Conservation (phyloP, 768 basidiomycete species). For the Boletus insuetus region DNA sequence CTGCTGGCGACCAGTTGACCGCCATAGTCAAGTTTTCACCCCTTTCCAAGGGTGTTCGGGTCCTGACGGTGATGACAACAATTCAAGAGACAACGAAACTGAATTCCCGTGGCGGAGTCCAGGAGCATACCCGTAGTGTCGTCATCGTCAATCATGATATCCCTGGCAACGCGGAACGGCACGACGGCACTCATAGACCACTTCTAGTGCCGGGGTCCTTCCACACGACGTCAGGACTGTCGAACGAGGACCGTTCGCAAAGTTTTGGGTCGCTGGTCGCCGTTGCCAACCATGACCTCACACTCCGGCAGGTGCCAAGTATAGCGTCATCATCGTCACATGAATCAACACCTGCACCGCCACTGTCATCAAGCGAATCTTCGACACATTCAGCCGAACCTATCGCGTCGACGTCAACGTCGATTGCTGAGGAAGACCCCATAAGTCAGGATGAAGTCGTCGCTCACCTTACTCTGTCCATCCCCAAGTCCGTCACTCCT, state of each 20-base stretch:
- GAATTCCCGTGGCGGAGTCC: slow-evolving; percentile 48
- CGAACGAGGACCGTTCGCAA: slow-evolving; percentile 13
- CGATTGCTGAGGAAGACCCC: slow-evolving; percentile 17
- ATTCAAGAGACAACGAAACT: slow-evolving; percentile 76
- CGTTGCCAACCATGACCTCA: slow-evolving; percentile 9
- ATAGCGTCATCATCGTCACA: slow-evolving; percentile 4
- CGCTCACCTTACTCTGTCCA: slow-evolving; percentile 55
- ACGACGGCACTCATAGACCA: neutral
- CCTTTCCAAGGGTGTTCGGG: slow-evolving; percentile 76
- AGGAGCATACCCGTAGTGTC: slow-evolving; percentile 61
- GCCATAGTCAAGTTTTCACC: slow-evolving; percentile 87
- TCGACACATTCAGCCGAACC: slow-evolving; percentile 5
- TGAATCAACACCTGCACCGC: neutral
- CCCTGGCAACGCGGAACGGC: slow-evolving; percentile 47
- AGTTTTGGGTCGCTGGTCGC: slow-evolving; percentile 14
- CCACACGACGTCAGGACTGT: slow-evolving; percentile 14
- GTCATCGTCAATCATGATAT: slow-evolving; percentile 69
- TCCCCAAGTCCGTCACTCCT: slow-evolving; percentile 64
- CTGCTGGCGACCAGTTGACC: slow-evolving; percentile 81
- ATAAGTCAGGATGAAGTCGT: slow-evolving; percentile 47
- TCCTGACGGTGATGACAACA: slow-evolving; percentile 62
- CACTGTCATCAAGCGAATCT: neutral
- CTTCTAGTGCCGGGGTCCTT: neutral
- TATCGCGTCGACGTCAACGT: neutral
- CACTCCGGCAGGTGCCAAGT: slow-evolving; percentile 14